These are phyloP conservation scores for Elongisporangium prolatum DNA, from an alignment of 352 stramenopile genomes.

Conservation along the genomic window DNA sequence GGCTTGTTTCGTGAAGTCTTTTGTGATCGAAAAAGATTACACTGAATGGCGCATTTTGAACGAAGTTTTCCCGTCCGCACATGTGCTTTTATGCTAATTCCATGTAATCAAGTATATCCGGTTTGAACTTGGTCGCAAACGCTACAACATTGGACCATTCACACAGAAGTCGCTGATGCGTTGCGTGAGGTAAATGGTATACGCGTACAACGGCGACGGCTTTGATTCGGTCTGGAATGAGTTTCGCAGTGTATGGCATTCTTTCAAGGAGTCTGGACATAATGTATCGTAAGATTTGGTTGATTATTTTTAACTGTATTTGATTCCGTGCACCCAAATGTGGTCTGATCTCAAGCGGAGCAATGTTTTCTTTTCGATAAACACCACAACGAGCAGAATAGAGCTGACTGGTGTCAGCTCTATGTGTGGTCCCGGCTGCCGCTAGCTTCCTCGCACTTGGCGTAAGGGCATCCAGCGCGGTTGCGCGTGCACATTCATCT, in stretches of 20 bases:
- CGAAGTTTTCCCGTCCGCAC: not conserved
- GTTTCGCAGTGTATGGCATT: not conserved
- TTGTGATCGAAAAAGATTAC: not conserved
- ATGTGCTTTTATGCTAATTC: not conserved
- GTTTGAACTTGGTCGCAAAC: not conserved
- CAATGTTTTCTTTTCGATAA: conserved; percentile 2
- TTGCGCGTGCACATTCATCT: too few species aligned
- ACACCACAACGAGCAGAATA: conserved; percentile 9
- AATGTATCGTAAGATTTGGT: not conserved
- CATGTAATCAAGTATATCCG: not conserved
- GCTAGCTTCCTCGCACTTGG: too few species aligned
- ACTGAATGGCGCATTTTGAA: not conserved
- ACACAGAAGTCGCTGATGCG: not conserved
- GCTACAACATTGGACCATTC: not conserved
- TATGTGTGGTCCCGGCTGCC: too few species aligned
- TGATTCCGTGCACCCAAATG: conserved; percentile 6
- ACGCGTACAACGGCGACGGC: not conserved
- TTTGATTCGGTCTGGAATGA: not conserved
- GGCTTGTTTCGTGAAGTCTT: not conserved
- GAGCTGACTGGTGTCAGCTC: conserved; percentile 5
- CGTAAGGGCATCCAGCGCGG: too few species aligned
- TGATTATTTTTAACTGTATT: conserved; percentile 7
- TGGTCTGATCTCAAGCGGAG: conserved; percentile 4
- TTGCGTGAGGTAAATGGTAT: not conserved
- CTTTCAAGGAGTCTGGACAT: not conserved